Percentiles rank a stretch among this genome's conserved stretches.
These are phyloP conservation scores for Apiospora rasikravindrae DNA, from an alignment of 2,329 filamentous ascomycete species.

Conservation along the genomic window DNA sequence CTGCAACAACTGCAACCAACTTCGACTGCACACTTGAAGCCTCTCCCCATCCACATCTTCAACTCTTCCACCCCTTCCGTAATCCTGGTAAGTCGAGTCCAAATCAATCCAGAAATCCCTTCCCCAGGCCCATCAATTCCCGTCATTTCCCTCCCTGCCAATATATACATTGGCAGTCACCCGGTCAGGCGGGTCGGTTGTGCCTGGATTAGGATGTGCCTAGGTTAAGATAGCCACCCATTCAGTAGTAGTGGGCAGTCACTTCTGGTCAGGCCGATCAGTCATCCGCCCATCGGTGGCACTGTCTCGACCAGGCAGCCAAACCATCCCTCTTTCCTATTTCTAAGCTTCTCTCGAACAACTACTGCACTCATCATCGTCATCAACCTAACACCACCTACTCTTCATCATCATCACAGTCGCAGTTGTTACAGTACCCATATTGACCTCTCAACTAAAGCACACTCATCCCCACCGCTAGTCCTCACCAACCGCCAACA, in stretches of 20 bases:
- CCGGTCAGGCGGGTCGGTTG: background rate
- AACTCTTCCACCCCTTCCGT: background rate
- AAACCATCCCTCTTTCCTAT: conserved; percentile 18
- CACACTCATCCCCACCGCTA: conserved; percentile 6
- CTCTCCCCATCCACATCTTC: conserved; percentile 5
- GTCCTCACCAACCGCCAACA: conserved; percentile 55
- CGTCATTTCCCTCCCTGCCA: background rate
- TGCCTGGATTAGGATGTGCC: background rate
- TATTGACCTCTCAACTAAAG: background rate
- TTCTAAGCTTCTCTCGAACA: background rate
- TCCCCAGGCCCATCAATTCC: background rate
- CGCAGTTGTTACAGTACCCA: background rate
- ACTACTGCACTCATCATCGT: background rate
- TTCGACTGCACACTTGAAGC: background rate
- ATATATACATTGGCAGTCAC: background rate
- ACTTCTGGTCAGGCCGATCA: conserved; percentile 1
- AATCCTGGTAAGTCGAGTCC: background rate
- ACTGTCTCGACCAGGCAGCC: background rate
- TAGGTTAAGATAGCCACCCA: background rate
- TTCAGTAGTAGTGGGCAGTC: background rate
- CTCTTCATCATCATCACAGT: background rate
- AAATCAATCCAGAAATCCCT: background rate
- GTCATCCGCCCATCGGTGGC: conserved; percentile 10
- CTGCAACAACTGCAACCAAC: conserved; percentile 1
- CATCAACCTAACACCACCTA: conserved; percentile 8